Evolutionary conservation across 2,329 filamentous ascomycete genomes (phyloP).

Genomic region (Monosporascus sp.): DNA sequence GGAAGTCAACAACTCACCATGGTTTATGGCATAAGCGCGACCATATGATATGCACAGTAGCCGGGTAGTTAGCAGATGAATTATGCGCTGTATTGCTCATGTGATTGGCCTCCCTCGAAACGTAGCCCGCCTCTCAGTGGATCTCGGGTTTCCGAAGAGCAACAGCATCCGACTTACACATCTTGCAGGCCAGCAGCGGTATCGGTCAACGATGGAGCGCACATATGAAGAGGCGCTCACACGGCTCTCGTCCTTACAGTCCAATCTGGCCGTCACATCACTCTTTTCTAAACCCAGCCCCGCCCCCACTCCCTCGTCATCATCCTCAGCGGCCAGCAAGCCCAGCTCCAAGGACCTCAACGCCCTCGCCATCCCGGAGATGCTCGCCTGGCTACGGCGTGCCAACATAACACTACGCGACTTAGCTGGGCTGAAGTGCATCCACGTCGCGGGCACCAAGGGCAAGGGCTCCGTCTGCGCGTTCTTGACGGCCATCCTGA

Average conservation of each 20-base stretch:
- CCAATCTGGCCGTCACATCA: conserved; percentile 63
- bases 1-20: no score
- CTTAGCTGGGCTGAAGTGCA: conserved; percentile 40
- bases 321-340: conserved; percentile 41
- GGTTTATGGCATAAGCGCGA: no score
- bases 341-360: conserved; percentile 51
- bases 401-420: conserved; percentile 61
- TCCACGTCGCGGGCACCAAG: conserved; percentile 91
- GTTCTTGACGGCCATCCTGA: conserved; percentile 75
- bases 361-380: conserved; percentile 71
- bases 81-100: no score
- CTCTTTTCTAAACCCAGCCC: conserved; percentile 35
- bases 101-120: no score
- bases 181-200: neutral
- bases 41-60: no score
- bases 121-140: no score
- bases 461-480: conserved; percentile 88
- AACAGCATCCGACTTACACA: no score
- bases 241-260: conserved; percentile 70
- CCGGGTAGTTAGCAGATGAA: no score
- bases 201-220: conserved; percentile 22
- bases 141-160: no score
- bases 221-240: conserved; percentile 62
- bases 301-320: conserved; percentile 43
- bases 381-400: conserved; percentile 69